Conservation (phyloP, 75 land plant genomes). For the Picea sitchensis region DNA sequence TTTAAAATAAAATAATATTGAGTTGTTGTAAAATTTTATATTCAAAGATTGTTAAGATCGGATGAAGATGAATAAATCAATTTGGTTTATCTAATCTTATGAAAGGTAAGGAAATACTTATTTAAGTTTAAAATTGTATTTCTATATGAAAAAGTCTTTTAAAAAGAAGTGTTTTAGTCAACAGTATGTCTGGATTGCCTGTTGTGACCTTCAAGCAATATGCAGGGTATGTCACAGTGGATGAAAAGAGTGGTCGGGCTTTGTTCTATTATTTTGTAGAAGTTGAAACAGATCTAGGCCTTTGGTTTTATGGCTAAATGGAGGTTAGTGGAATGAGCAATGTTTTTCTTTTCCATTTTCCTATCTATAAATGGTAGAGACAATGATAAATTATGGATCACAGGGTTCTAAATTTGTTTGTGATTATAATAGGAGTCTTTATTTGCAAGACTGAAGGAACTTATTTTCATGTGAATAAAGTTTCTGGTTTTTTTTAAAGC, state of each 20-base stretch:
- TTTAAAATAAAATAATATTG: too few species aligned
- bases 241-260: conserved; percentile 44
- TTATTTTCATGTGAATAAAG: too few species aligned
- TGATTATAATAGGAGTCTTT: neutral
- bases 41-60: too few species aligned
- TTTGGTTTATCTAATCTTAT: too few species aligned
- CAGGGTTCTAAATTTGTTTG: too few species aligned
- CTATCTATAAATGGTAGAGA: too few species aligned
- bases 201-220: conserved; percentile 64
- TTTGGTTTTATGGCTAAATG: conserved; percentile 87
- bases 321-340: conserved; percentile 39
- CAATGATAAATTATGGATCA: too few species aligned
- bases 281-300: conserved; percentile 62
- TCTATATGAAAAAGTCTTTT: too few species aligned
- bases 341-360: neutral
- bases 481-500: neutral
- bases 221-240: conserved; percentile 75
- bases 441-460: neutral
- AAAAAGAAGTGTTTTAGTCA: conserved; percentile 16
- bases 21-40: too few species aligned
- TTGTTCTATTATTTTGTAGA: conserved; percentile 87
- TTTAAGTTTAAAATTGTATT: too few species aligned
- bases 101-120: too few species aligned
- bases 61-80: too few species aligned
- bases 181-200: conserved; percentile 71